A percentile compares a stretch with the other conserved stretches of the same genome.
These are phyloP conservation scores for Linum trigynum DNA, from an alignment of 345 rosid species.

Conservation along the genomic window DNA sequence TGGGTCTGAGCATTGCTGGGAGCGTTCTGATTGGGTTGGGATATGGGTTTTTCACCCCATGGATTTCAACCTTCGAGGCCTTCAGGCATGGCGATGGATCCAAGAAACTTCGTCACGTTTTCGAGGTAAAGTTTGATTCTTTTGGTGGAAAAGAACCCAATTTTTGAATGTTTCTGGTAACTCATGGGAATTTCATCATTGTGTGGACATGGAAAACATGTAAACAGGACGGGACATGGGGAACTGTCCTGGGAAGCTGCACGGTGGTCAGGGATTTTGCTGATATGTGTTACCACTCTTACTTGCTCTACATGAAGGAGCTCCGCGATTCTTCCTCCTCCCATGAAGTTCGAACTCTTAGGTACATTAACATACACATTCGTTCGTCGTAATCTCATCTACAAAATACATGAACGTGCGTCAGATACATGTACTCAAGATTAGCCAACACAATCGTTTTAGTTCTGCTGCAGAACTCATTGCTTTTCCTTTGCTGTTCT, in stretches of 20 bases:
- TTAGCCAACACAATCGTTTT: too few species aligned
- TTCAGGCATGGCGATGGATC: constrained; percentile 49
- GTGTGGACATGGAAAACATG: background rate
- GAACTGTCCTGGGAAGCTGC: constrained; percentile 65
- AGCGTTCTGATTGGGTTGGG: constrained; percentile 60
- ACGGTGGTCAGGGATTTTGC: constrained; percentile 64
- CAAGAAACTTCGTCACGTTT: constrained; percentile 53
- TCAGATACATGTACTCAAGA: background rate
- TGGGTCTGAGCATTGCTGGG: constrained; percentile 58
- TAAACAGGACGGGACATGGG: constrained; percentile 78
- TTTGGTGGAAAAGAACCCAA: background rate
- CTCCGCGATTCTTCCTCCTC: constrained; percentile 42
- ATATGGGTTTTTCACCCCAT: constrained; percentile 78
- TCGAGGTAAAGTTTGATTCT: constrained; percentile 38
- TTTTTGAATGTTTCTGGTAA: background rate
- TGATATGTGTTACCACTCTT: constrained; percentile 67
- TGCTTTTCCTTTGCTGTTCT: constrained; percentile 10
- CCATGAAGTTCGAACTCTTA: constrained; percentile 46
- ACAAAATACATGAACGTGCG: background rate
- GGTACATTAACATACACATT: constrained; percentile 27
- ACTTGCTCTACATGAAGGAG: constrained; percentile 53
- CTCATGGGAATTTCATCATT: background rate
- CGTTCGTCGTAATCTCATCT: background rate
- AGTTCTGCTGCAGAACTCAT: background rate
- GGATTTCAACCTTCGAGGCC: constrained; percentile 83